Percentiles rank a stretch among this genome's conserved stretches.
Conservation (phyloP, 805 yeast genomes). For the Lipomyces mesembrius region DNA sequence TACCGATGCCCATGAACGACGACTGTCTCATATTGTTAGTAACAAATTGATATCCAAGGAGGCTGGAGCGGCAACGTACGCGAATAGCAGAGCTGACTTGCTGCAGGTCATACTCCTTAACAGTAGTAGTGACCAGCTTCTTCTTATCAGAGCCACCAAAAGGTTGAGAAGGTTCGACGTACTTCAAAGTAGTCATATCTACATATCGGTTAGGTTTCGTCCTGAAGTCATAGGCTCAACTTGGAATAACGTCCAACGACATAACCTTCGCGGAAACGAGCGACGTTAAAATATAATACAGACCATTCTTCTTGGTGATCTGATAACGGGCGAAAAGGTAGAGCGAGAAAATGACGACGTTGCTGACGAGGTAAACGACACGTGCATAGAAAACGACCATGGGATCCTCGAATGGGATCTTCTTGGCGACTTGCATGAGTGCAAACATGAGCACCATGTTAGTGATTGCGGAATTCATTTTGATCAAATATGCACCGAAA, state of each 20-base stretch:
- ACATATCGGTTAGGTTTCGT: background rate
- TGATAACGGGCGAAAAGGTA: slow-evolving; percentile 66
- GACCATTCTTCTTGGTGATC: slow-evolving; percentile 72
- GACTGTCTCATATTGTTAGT: slow-evolving; percentile 51
- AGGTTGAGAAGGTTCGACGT: slow-evolving; percentile 81
- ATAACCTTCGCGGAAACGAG: background rate
- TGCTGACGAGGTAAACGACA: slow-evolving; percentile 68
- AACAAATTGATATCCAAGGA: background rate
- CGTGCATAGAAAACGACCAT: slow-evolving; percentile 73
- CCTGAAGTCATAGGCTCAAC: background rate
- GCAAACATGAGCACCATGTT: slow-evolving; percentile 89
- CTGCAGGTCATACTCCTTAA: slow-evolving; percentile 89
- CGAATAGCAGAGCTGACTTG: slow-evolving; percentile 75
- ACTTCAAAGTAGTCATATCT: slow-evolving; percentile 86
- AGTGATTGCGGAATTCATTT: slow-evolving; percentile 85
- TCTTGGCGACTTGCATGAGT: slow-evolving; percentile 94
- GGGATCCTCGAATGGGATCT: slow-evolving; percentile 87
- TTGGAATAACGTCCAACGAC: background rate
- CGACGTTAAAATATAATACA: slow-evolving; percentile 15
- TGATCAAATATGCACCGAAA: background rate
- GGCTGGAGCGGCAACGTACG: slow-evolving; percentile 19
- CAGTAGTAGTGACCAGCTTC: slow-evolving; percentile 84
- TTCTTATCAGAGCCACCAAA: slow-evolving; percentile 71
- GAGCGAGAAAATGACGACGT: slow-evolving; percentile 63
- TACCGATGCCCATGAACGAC: slow-evolving; percentile 84